phyloP scores from a whole-genome alignment of 2,329 filamentous ascomycete species.

The Tothia fuscella region DNA sequence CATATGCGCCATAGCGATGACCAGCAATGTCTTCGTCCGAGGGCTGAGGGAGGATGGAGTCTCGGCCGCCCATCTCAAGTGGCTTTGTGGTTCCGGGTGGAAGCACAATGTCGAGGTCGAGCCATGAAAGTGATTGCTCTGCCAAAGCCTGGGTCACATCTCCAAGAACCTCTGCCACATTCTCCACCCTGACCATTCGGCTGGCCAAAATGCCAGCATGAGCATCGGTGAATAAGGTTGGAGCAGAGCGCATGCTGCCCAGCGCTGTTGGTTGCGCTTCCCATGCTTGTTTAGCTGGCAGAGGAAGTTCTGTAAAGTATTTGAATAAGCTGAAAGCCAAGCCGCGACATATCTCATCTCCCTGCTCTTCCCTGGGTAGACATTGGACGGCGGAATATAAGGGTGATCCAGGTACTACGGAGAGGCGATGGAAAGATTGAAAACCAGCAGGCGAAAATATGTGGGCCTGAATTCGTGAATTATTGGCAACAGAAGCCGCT shows the following conservation, averaged over 20 bases:
- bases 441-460: conserved; percentile 83
- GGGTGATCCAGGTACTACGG: conserved; percentile 82
- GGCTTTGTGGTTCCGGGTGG: conserved; percentile 58
- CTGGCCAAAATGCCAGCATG: conserved; percentile 87
- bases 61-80: conserved; percentile 23
- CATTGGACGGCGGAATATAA: conserved; percentile 84
- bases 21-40: conserved; percentile 54
- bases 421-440: conserved; percentile 80
- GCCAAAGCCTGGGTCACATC: conserved; percentile 65
- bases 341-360: conserved; percentile 82
- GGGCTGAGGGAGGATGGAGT: conserved; percentile 49
- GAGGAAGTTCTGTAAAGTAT: conserved; percentile 81
- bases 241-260: conserved; percentile 49
- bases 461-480: conserved; percentile 88
- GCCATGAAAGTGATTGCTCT: conserved; percentile 69
- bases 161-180: conserved; percentile 57
- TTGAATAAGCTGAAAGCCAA: conserved; percentile 88
- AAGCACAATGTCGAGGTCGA: conserved; percentile 79
- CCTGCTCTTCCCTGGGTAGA: conserved; percentile 86
- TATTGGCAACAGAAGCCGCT: conserved; percentile 67
- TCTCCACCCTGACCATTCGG: conserved; percentile 71
- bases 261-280: conserved; percentile 40
- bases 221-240: conserved; percentile 72
- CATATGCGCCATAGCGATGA: conserved; percentile 67
- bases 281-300: conserved; percentile 61